Evolutionary conservation across 2,329 filamentous ascomycete species (phyloP).

Genomic region (Rhinocladiella mackenziei): DNA sequence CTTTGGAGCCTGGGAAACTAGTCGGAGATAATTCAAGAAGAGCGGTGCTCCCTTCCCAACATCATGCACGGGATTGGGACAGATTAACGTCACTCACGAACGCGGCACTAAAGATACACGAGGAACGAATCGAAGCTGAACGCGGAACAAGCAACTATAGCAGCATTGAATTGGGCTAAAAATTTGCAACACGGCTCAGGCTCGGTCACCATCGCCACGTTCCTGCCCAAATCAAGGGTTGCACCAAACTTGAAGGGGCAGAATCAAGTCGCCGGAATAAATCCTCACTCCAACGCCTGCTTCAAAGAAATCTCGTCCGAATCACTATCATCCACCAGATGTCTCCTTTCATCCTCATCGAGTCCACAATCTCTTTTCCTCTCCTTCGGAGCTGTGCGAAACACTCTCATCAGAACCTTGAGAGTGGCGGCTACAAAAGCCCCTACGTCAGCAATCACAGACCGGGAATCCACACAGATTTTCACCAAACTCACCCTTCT

Average conservation of each 20-base stretch:
- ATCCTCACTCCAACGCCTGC: conserved; percentile 7
- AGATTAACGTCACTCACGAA: too few relatives aligned
- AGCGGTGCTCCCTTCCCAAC: too few relatives aligned
- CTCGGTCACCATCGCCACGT: too few relatives aligned
- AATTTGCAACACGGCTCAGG: too few relatives aligned
- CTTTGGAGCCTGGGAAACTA: conserved; percentile 23
- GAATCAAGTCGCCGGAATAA: neutral
- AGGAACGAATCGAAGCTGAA: too few relatives aligned
- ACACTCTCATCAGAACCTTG: neutral
- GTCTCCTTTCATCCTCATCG: neutral
- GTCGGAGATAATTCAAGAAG: too few relatives aligned
- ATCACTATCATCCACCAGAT: conserved; percentile 13
- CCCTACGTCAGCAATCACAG: neutral
- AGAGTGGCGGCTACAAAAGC: too few relatives aligned
- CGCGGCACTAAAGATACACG: too few relatives aligned
- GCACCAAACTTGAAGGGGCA: neutral
- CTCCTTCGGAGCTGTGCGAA: neutral
- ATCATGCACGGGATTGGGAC: too few relatives aligned
- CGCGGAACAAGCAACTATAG: too few relatives aligned
- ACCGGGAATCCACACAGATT: too few relatives aligned
- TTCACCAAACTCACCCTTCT: too few relatives aligned
- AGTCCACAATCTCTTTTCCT: neutral
- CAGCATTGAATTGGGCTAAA: neutral
- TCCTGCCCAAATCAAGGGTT: neutral
- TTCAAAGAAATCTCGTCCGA: conserved; percentile 14